Evolutionary conservation across 169 alveolate genomes (phyloP).

Genomic region (Plasmodium coatneyi): DNA sequence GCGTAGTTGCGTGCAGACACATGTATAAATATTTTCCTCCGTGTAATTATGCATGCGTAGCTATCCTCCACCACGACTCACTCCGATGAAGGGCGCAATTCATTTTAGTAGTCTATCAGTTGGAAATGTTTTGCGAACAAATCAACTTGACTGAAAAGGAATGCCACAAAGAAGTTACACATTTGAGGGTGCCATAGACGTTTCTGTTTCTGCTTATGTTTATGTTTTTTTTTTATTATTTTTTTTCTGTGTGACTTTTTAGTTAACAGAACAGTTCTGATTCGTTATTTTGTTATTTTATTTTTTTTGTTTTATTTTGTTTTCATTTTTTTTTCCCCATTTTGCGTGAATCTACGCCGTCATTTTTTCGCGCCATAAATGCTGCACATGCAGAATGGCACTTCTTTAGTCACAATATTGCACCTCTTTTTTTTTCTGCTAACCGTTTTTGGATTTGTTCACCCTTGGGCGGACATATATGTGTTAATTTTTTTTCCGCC

Average conservation of each 20-base stretch:
- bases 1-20: background rate
- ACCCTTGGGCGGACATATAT: background rate
- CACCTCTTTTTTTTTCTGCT: background rate
- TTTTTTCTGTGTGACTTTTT: slow-evolving; percentile 7
- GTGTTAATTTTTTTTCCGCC: background rate
- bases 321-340: background rate
- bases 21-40: background rate
- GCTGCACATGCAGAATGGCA: background rate
- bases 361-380: slow-evolving; percentile 14
- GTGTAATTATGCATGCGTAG: background rate
- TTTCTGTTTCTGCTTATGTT: background rate
- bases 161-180: background rate
- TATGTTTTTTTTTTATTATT: background rate
- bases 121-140: background rate
- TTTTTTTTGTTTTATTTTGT: background rate
- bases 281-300: slow-evolving; percentile 8
- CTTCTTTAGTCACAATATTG: background rate
- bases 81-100: background rate
- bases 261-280: slow-evolving; percentile 21
- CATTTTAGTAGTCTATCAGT: background rate
- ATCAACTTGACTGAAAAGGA: background rate
- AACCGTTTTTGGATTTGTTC: background rate
- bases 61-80: background rate
- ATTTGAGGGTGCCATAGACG: background rate
- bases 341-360: background rate